Base-by-base conservation (phyloP, 768 basidiomycete species). In the Amanita fuliginea region DNA sequence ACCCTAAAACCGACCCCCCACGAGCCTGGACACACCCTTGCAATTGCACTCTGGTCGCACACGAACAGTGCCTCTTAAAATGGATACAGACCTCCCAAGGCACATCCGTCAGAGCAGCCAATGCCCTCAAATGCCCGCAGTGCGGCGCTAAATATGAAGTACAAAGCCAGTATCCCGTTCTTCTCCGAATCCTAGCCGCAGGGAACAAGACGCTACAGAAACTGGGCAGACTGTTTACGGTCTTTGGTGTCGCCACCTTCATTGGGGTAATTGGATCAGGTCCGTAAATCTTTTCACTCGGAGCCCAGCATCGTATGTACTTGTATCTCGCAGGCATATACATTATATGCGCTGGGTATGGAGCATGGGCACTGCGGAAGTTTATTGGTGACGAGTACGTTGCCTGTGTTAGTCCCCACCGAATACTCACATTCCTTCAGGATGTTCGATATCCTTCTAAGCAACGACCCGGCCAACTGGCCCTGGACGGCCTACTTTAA, bases 81-180 rank as follows among this genome's bases (percentile, higher is more conserved):
- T 90, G 87, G 87, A 86, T 90, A 34, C 75, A 80, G 52, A 72
- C 82, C 14, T 76, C 85, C 3, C 82, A 89, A 55, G 68, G 73
- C 19, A 78, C 69, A 42, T 50, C 71, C 6, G 63, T 69, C 8
- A 75, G 80, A 7, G 71, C 76, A 24, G 64, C 73, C 1, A 83
- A 84, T 58, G 83, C 85, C 0, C 72, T 87, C 53, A 85, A 86
- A 58, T 90, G 87, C 56, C 86, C 87, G 0, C 87, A 90, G 53
- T 90, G 87, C 53, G 72, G 80, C 9, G 68, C 80, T 0, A 56
- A 59, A 32, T 89, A 87, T 59, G 77, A 83, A 59, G 60, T 88
- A 44, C 75, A 80, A 54, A 87, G 83, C 63, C 64, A 79, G 8
- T 76, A 80, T 46, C 81, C 84, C 0, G 47, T 64, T 9, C 34